These are phyloP conservation scores for Sambucus nigra DNA, from an alignment of 129 eudicot genomes.

Conservation along the genomic window DNA sequence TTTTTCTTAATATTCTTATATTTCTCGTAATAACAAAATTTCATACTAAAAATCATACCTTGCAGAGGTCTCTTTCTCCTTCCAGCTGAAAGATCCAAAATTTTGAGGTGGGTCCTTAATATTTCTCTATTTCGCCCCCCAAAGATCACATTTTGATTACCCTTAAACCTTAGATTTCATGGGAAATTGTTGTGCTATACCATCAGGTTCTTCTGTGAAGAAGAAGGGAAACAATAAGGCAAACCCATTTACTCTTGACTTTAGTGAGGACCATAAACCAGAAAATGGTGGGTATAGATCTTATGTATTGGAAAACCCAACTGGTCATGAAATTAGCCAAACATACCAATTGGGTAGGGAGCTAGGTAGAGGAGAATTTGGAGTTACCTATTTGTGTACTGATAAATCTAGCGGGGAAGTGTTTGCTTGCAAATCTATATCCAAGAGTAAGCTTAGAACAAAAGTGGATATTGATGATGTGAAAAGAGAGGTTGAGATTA, in stretches of 20 bases:
- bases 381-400: conserved; percentile 8
- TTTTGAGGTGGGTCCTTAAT: not conserved
- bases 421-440: conserved; percentile 22
- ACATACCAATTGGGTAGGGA: conserved; percentile 7
- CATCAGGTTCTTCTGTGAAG: conserved; percentile 6
- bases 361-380: conserved; percentile 14
- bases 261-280: not conserved
- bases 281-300: conserved; percentile 8
- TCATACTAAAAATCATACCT: too few species aligned
- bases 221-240: conserved; percentile 4
- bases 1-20: not conserved
- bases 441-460: conserved; percentile 18
- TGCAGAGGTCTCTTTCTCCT: too few species aligned
- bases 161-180: not conserved
- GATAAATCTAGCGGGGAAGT: conserved; percentile 12
- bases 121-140: not conserved
- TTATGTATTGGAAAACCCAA: conserved; percentile 9
- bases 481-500: conserved; percentile 32
- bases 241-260: conserved; percentile 12
- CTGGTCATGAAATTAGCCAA: conserved; percentile 1
- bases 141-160: not conserved
- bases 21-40: too few species aligned
- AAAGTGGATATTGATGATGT: conserved; percentile 31
- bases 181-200: conserved; percentile 12
- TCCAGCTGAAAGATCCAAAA: not conserved